phyloP scores from a whole-genome alignment of 2,329 filamentous ascomycete species.

The Byssochlamys sp. region DNA sequence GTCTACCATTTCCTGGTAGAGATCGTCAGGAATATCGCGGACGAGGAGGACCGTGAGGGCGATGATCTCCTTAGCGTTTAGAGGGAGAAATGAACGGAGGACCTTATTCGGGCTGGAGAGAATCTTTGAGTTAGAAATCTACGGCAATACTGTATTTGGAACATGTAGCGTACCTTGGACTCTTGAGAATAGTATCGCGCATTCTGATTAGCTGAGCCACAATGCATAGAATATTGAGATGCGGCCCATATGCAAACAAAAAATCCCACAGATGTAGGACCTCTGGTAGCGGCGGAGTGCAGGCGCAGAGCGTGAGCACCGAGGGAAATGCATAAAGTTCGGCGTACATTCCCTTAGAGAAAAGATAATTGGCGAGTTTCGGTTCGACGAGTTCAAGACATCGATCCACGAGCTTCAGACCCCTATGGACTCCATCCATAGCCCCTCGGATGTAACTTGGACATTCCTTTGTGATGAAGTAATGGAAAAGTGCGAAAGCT shows the following conservation, averaged over 20 bases:
- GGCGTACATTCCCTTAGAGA: constrained; percentile 76
- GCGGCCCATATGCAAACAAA: constrained; percentile 85
- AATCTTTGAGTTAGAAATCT: constrained; percentile 6
- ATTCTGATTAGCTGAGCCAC: constrained; percentile 89
- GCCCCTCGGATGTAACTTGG: constrained; percentile 89
- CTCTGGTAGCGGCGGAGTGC: constrained; percentile 87
- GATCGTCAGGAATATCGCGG: constrained; percentile 76
- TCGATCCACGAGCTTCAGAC: constrained; percentile 81
- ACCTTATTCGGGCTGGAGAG: constrained; percentile 75
- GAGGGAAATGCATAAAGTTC: constrained; percentile 95
- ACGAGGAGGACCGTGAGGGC: constrained; percentile 76
- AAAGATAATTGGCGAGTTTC: constrained; percentile 73
- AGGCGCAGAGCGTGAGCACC: constrained; percentile 87
- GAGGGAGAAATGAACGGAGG: constrained; percentile 72
- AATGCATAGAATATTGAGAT: constrained; percentile 91
- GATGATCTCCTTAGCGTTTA: constrained; percentile 77
- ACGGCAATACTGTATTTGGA: constrained; percentile 2
- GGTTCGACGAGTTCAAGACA: constrained; percentile 85
- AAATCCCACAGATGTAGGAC: constrained; percentile 95
- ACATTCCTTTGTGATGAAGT: constrained; percentile 75
- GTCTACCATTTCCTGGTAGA: constrained; percentile 80
- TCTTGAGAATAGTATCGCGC: constrained; percentile 71
- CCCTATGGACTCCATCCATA: constrained; percentile 94
- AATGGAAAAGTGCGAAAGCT: constrained; percentile 83
- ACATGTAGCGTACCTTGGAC: constrained; percentile 57